Evolutionary conservation across 1,284 basidiomycete genomes (phyloP), one percentile per base, ranked within the genome.

Genomic region (Waitea zeae): DNA sequence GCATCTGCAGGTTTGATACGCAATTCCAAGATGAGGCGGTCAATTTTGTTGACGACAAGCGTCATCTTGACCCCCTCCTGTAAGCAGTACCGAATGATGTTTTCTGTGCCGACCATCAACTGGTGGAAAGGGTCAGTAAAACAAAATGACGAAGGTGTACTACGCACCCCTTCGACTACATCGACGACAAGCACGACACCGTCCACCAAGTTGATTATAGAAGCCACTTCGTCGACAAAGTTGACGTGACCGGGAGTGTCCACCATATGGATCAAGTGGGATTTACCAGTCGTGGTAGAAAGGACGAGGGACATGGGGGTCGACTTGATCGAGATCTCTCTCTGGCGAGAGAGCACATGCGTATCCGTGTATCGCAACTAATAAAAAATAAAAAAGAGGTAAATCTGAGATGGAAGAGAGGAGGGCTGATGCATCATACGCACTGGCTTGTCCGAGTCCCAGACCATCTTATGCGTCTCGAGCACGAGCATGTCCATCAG

Each of bases 181-280:
- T 97, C 90, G 3, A 97, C 89, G 1, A 98, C 92, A 12, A 99
- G 59, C 2, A 98, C 55, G 24, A 96, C 78, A 36, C 95, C 95
- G 51, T 99, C 95, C n/a, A 73, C 81, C 17, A 97, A 59, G 24
- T 93, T 71, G 38, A 90, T 73, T 3, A 84, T 68, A 13, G 79
- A 76, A 4, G 90, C 90, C 11, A 93, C 89, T 57, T 99, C 95
- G 50, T 98, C 95, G 13, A 88, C 70, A 53, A 99, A 98, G 58
- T 98, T 98, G 41, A 92, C 83, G 51, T 99, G 95, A 17, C 95
- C 95, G 1, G 95, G 95, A 0, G 95, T 98, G 57, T 99, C 95
- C 49, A 98, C 78, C 28, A 97, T 54, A 57, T 99, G 93, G 41
- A 97, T 52, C 5, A 98, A 67, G 55, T 92, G 81, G 2, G 88